These are phyloP conservation scores for Sophora flavescens DNA, from an alignment of 306 rosid genomes.

Conservation along the genomic window DNA sequence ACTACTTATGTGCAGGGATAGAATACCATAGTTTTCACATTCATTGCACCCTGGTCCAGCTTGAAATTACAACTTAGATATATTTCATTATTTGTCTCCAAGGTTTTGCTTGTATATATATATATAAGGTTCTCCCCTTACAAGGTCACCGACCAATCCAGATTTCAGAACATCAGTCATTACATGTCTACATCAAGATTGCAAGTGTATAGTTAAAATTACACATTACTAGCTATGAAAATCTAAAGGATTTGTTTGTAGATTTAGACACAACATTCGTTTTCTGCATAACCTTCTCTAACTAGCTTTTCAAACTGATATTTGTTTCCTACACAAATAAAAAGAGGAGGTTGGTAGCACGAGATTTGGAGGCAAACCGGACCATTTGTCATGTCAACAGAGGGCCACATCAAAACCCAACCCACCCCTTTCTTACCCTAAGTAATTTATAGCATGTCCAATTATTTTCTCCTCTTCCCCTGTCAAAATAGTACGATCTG, in stretches of 20 bases:
- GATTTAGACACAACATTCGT: slow-evolving; percentile 40
- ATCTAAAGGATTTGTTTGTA: slow-evolving; percentile 9
- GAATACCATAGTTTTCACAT: not conserved
- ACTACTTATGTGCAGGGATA: not conserved
- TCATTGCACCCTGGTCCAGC: not conserved
- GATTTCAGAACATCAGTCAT: slow-evolving; percentile 8
- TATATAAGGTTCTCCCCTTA: not conserved
- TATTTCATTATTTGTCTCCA: not conserved
- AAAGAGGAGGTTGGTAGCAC: slow-evolving; percentile 14
- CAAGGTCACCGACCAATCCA: not conserved
- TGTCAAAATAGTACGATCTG: slow-evolving; percentile 50
- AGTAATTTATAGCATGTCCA: slow-evolving; percentile 13
- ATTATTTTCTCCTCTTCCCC: slow-evolving; percentile 91
- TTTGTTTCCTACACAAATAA: slow-evolving; percentile 8
- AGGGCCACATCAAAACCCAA: slow-evolving; percentile 41
- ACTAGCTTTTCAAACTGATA: slow-evolving; percentile 30
- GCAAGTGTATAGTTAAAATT: not conserved
- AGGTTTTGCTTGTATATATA: too few species aligned
- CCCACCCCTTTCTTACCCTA: slow-evolving; percentile 5
- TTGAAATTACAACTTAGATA: not conserved
- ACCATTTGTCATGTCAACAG: slow-evolving; percentile 23
- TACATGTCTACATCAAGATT: slow-evolving; percentile 10
- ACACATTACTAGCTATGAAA: slow-evolving; percentile 31
- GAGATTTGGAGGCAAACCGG: slow-evolving; percentile 21
- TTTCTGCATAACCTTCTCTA: slow-evolving; percentile 26